Base-by-base conservation (phyloP, 1,284 basidiomycete species). In the Rhodotorula sp. region DNA sequence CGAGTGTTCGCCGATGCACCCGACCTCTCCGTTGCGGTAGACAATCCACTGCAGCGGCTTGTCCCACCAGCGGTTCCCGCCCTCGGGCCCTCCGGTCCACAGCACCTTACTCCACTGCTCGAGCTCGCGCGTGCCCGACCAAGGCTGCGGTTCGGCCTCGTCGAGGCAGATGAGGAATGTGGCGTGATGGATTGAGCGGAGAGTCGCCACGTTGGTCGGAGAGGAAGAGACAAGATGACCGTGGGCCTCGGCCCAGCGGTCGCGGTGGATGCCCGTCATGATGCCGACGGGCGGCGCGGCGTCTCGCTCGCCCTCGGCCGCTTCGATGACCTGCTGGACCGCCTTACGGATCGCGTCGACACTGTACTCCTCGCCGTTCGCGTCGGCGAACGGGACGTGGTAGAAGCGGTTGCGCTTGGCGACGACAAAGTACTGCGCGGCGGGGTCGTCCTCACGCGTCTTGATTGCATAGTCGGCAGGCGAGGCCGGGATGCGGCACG, bases 1-100 rank as follows among this genome's bases (percentile, higher is more conserved):
- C 23, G 91, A 92, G 82, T 96, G 93, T 82, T 96, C 93, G 66
- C 93, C 93, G 87, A 94, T 89, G 77, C 93, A 83, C 8, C 92
- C 93, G 2, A 91, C 89, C 71, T 87, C 84, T 34, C 85, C 87
- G 78, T 93, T 92, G 79, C 92, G 89, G 77, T 87, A 91, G 13
- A 93, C 86, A 71, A 93, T 84, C 80, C 93, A 89, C 81, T 95
- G 89, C 65, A 90, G 82, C 13, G 91, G 91, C 81, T 93, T 93
- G 81, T 93, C 91, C 74, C 80, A 83, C 80, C 81, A 83, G 34
- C 82, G 73, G 77, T 83, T 83, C 68, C 79, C 79, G 46, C 78
- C 81, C 59, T 81, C 80, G 19, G 79, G 79, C 46, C 75, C 78
- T 72, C 80, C 80, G 77, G 91, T 90, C 91, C 91, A 93, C 25